phyloP scores from a whole-genome alignment of 1,139 yeast genomes.

The Suzukiozyma palmioleophila region DNA sequence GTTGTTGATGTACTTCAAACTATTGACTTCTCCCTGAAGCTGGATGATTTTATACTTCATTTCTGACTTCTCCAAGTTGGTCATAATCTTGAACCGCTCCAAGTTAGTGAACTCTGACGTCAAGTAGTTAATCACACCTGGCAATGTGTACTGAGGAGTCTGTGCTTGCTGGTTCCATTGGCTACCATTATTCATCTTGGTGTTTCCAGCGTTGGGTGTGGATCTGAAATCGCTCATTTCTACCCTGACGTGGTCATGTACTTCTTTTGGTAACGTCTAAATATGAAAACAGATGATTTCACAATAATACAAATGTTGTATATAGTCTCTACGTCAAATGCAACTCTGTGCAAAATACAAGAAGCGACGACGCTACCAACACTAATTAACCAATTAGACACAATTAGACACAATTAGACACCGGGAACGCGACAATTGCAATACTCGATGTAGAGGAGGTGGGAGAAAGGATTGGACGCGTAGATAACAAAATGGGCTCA shows the following conservation, averaged over 20 bases:
- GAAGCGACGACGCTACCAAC: no score
- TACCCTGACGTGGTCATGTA: neutral
- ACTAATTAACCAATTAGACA: no score
- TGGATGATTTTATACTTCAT: slow-evolving; percentile 52
- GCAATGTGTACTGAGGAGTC: slow-evolving; percentile 41
- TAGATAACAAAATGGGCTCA: no score
- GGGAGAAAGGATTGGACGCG: no score
- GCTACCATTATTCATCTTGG: slow-evolving; percentile 3
- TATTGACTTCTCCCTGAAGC: slow-evolving; percentile 51
- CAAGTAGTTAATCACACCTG: slow-evolving; percentile 61
- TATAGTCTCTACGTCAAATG: no score
- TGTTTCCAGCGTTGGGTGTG: slow-evolving; percentile 10
- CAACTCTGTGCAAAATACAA: no score
- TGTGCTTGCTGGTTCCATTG: slow-evolving; percentile 12
- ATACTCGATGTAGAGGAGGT: no score
- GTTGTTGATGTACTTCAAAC: slow-evolving; percentile 34
- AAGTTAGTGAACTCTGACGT: slow-evolving; percentile 58
- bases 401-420: no score
- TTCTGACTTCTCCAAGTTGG: slow-evolving; percentile 53
- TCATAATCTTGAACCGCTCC: slow-evolving; percentile 53
- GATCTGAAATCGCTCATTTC: slow-evolving; percentile 2
- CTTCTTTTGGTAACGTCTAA: no score
- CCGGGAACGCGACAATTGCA: no score
- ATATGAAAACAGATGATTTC: no score
- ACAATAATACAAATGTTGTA: no score